Conservation (phyloP, 2,329 filamentous ascomycete species). For the Anthostomella pinea region DNA sequence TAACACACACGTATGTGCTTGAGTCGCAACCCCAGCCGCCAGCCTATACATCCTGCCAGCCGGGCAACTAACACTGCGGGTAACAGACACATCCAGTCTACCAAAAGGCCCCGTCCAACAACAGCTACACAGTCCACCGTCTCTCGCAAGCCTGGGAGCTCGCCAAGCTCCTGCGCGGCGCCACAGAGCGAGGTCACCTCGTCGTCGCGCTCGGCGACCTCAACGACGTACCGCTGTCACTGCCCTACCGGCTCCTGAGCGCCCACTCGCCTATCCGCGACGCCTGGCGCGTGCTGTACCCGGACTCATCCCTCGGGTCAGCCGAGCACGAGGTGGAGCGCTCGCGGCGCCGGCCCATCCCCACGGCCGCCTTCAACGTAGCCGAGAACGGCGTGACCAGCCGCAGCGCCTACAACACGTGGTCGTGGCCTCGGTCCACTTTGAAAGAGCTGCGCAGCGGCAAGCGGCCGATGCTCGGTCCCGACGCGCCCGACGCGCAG, state of each 20-base stretch:
- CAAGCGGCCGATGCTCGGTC: conserved; percentile 56
- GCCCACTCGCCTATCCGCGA: conserved; percentile 76
- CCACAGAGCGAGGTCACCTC: conserved; percentile 75
- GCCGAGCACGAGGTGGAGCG: conserved; percentile 66
- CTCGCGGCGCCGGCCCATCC: conserved; percentile 62
- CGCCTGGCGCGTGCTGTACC: conserved; percentile 80
- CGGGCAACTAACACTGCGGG: no score
- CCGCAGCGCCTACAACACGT: conserved; percentile 84
- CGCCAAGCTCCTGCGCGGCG: conserved; percentile 80
- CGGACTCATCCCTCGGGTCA: conserved; percentile 76
- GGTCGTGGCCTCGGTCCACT: conserved; percentile 77
- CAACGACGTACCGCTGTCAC: conserved; percentile 88
- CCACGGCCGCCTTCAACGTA: conserved; percentile 76
- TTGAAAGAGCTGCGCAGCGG: conserved; percentile 66
- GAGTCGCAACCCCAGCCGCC: no score
- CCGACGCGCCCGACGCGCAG: conserved; percentile 62
- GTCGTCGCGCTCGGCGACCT: conserved; percentile 90
- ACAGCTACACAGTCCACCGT: conserved; percentile 87
- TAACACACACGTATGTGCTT: conserved; percentile 73
- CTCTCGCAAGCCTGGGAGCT: conserved; percentile 95
- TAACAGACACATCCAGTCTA: conserved; percentile 78
- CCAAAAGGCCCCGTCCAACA: conserved; percentile 66
- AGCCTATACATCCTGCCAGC: no score
- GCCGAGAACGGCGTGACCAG: conserved; percentile 81
- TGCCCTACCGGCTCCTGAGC: conserved; percentile 80